phyloP scores from a whole-genome alignment of 1,139 yeast species.

The Casaregolazyma suthepensis region DNA sequence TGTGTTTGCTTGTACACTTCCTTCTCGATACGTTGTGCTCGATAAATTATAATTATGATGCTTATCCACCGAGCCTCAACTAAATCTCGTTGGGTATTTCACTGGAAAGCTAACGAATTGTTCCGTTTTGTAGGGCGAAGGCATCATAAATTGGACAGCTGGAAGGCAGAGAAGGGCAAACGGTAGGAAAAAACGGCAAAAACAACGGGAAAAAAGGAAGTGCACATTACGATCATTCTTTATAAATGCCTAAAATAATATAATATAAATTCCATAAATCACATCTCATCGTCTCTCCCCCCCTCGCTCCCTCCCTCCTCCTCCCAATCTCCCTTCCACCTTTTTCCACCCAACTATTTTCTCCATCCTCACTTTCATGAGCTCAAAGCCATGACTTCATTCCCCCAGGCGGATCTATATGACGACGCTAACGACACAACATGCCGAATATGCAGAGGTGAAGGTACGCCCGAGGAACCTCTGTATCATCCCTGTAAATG shows the following conservation, averaged over 20 bases:
- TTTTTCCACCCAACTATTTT: neutral
- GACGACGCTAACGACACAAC: constrained; percentile 33
- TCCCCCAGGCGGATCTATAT: neutral
- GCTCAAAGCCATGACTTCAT: neutral
- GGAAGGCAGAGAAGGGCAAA: too few species aligned
- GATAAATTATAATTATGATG: too few species aligned
- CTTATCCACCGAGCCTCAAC: neutral
- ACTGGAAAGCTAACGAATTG: too few species aligned
- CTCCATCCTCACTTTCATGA: neutral
- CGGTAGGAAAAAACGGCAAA: too few species aligned
- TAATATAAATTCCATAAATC: neutral
- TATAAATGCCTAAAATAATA: too few species aligned
- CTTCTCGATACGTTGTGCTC: neutral
- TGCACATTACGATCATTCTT: too few species aligned
- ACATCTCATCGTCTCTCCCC: neutral
- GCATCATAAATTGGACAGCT: too few species aligned
- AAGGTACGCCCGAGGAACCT: constrained; percentile 73
- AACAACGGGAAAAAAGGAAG: neutral
- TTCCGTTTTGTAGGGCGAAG: too few species aligned
- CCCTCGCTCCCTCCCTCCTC: neutral
- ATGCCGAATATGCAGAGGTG: constrained; percentile 94
- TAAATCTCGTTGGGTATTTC: neutral
- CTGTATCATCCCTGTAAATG: constrained; percentile 90
- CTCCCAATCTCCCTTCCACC: neutral
- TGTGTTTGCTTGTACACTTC: too few species aligned